phyloP scores from a whole-genome alignment of 169 alveolate genomes.

The Eimeria necatrix region DNA sequence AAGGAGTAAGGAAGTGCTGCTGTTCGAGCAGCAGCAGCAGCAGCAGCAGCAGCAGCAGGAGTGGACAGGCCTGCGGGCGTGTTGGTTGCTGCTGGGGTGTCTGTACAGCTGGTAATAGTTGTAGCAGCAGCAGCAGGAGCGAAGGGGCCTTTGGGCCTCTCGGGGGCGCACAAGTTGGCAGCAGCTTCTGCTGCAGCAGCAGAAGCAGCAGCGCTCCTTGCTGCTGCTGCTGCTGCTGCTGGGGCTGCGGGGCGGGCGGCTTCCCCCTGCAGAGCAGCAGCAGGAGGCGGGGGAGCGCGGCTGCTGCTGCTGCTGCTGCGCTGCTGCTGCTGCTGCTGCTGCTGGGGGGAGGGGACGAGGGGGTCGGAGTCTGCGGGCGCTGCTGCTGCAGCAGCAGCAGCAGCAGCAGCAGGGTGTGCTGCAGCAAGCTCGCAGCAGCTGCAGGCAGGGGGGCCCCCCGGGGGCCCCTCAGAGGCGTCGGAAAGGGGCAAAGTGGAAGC shows the following conservation, averaged over 20 bases:
- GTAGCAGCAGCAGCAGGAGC: not conserved
- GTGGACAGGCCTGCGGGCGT: too few relatives aligned
- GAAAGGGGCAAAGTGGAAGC: too few relatives aligned
- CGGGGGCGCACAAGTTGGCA: too few relatives aligned
- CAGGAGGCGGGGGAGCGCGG: not conserved
- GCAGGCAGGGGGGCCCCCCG: too few relatives aligned
- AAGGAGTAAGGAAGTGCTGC: not conserved
- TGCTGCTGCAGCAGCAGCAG: not conserved
- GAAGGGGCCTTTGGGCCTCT: too few relatives aligned
- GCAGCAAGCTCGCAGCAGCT: too few relatives aligned
- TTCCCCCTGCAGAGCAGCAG: not conserved
- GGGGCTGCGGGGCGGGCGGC: not conserved
- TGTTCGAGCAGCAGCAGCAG: not conserved
- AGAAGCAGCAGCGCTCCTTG: not conserved
- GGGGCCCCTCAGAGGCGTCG: too few relatives aligned
- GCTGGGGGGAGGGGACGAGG: not conserved
- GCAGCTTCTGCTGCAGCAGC: not conserved
- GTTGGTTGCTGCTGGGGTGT: too few relatives aligned
- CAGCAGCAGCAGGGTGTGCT: not conserved
- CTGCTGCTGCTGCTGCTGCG: too few relatives aligned
- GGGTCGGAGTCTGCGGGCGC: not conserved
- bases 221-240: not conserved
- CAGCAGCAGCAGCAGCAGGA: conserved; percentile 14
- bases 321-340: not conserved
- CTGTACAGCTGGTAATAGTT: too few relatives aligned